Evolutionary conservation across 1,284 basidiomycete species (phyloP).

Genomic region (Moesziomyces sp.): DNA sequence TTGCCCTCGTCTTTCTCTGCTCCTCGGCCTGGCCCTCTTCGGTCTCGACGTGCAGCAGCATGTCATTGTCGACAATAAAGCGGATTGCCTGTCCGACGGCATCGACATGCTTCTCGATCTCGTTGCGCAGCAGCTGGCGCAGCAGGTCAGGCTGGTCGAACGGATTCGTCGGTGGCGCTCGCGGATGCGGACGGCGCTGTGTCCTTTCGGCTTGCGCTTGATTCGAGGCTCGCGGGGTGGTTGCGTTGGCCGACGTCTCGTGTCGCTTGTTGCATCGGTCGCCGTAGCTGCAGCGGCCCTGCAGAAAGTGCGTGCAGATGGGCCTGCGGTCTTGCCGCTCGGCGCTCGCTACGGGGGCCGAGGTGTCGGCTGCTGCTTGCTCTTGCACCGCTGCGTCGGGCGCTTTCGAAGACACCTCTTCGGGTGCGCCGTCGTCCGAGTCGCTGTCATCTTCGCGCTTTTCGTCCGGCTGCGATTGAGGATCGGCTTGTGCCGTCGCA

Average conservation of each 20-base stretch:
- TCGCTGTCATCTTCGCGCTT: constrained; percentile 2
- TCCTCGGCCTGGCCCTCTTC: constrained; percentile 81
- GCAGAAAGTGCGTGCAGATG: constrained; percentile 50
- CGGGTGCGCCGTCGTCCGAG: constrained; percentile 27
- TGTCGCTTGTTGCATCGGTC: constrained; percentile 54
- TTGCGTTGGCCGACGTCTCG: constrained; percentile 5
- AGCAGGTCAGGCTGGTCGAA: constrained; percentile 63
- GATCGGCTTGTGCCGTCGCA: neutral
- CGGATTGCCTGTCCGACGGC: constrained; percentile 92
- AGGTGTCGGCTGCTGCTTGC: neutral
- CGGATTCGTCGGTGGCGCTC: constrained; percentile 56
- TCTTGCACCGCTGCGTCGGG: constrained; percentile 6
- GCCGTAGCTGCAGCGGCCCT: constrained; percentile 57
- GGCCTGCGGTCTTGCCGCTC: constrained; percentile 19
- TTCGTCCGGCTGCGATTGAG: neutral
- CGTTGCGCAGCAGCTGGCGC: constrained; percentile 79
- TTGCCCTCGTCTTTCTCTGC: constrained; percentile 66
- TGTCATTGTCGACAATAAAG: constrained; percentile 91
- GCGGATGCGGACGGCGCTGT: constrained; percentile 45
- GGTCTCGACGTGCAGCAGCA: constrained; percentile 83
- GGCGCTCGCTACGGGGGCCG: neutral
- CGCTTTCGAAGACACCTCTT: constrained; percentile 30
- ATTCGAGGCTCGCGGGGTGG: constrained; percentile 1
- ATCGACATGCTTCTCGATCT: constrained; percentile 88
- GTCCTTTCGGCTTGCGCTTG: constrained; percentile 5